These are phyloP conservation scores for Microbotryomycetes sp. DNA, from an alignment of 1,284 basidiomycete genomes.

Conservation along the genomic window DNA sequence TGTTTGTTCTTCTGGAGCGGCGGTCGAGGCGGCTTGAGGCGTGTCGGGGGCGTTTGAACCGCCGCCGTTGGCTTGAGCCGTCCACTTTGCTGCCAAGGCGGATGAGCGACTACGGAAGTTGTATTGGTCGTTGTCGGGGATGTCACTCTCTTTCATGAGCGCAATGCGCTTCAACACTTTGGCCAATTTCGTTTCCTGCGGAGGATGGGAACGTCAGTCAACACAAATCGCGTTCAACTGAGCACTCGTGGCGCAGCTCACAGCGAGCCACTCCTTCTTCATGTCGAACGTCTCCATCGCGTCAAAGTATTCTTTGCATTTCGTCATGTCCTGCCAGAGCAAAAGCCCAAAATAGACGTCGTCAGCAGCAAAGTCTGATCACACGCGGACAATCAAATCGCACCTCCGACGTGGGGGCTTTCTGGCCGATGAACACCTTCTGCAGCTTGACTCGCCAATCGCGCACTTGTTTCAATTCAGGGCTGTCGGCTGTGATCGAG, in stretches of 20 bases:
- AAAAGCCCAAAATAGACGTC: neutral
- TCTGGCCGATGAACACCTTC: slow-evolving; percentile 71
- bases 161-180: slow-evolving; percentile 97
- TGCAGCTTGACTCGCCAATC: slow-evolving; percentile 88
- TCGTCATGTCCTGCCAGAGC: slow-evolving; percentile 40
- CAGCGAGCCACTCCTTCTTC: slow-evolving; percentile 73
- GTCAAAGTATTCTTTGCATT: slow-evolving; percentile 68
- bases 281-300: slow-evolving; percentile 79
- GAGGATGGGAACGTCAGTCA: neutral
- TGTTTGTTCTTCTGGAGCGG: slow-evolving; percentile 17
- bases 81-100: slow-evolving; percentile 46
- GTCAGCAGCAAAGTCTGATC: neutral
- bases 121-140: slow-evolving; percentile 79
- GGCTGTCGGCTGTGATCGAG: slow-evolving; percentile 40
- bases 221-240: neutral
- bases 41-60: slow-evolving; percentile 6
- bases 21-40: slow-evolving; percentile 6
- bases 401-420: slow-evolving; percentile 41
- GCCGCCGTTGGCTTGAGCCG: slow-evolving; percentile 12
- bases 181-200: slow-evolving; percentile 86
- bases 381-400: neutral
- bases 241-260: too few relatives aligned
- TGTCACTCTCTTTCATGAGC: slow-evolving; percentile 54
- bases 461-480: slow-evolving; percentile 49
- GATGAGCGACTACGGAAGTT: slow-evolving; percentile 68